Evolutionary conservation across 1,284 basidiomycete genomes (phyloP), one percentile per base, ranked within the genome.

Genomic region (Fomitiporia mediterranea): DNA sequence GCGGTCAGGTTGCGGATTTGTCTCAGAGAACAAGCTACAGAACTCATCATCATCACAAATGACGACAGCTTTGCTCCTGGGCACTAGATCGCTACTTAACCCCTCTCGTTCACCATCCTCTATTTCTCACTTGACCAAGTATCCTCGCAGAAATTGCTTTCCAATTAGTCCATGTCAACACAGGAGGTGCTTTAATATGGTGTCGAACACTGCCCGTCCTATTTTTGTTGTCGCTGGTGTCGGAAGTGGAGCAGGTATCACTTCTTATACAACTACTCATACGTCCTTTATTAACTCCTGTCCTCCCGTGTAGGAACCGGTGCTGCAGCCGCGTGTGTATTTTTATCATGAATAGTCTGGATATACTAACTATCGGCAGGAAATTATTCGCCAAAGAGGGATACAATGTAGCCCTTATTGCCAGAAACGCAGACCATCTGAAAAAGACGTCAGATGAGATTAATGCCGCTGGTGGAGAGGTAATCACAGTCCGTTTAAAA

Each of bases 401-500:
- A 8, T 68, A 65, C 49, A 60, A 64, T n/a, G 66, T 69, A 6
- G 68, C 67, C 6, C 61, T 68, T 30, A 64, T 69, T 48, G 66
- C 67, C 2, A 61, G 67, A 23, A 66, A 64, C 51, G 53, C 59
- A n/a, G 64, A 66, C 13, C 50, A 60, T 37, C 53, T 68, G 3
- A 52, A 63, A 46, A 55, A 54, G 17, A 57, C 61, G 4, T 62
- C 64, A 2, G 54, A 61, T n/a, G 61, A 60, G 6, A 63, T 68
- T 46, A 61, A 59, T 25, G 51, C 60, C 9, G 54, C 60, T 3
- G 65, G 65, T n/a, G 66, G 66, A 37, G 63, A 64, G 49, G 66
- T 63, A 50, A 27, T 49, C 21, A 39, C 15, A 19, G 13, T 15
- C 5, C 2, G 15, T 19, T 7, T 21, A 25, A 8, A 21, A 17